Evolutionary conservation across 345 rosid genomes (phyloP), one percentile per base, ranked within the genome.

Genomic region (Gossypium australe): DNA sequence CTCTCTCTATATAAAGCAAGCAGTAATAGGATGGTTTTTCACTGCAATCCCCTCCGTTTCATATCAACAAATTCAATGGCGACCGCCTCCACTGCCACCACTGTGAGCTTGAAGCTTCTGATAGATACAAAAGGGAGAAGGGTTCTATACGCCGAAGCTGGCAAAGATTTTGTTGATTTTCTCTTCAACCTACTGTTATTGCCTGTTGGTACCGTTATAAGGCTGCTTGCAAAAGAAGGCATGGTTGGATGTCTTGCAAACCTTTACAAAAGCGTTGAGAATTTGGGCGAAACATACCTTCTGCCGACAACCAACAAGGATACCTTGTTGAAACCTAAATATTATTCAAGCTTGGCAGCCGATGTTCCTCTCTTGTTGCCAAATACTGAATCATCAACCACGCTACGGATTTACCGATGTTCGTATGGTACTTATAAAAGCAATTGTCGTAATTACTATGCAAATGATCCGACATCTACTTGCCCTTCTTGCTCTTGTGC

Each of bases 181-280:
- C 41, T 34, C 41, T 4, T 34, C 41, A 34, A 5, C 41, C 1
- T 34, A 34, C 41, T 34, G 41, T 34, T 34, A 0, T 34, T 34
- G 41, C 41, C 41, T 34, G 1, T 5, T 34, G 41, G 41, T 34
- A 4, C 41, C 7, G 41, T 4, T 49, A 13, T 13, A 49, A 49
- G 53, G 53, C 17, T 49, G 17, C 53, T 49, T 4, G 16, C 53
- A 49, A 49, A 49, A 49, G 6, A 49, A 13, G 53, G 14, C n/a
- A 16, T 52, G 57, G 20, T 52, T 6, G 57, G 57, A 52, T 14
- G 57, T n/a, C 57, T 52, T 52, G 57, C 18, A 17, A 52, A 17
- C 57, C 57, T 49, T 49, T 49, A 49, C 53, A 14, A 2, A 1
- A 74, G 80, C 71, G 7, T 84, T 18, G 70, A 78, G 55, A 38